Evolutionary conservation across 768 basidiomycete genomes (phyloP), one percentile per base, ranked within the genome.

Genomic region (Tephrocybe sp.): DNA sequence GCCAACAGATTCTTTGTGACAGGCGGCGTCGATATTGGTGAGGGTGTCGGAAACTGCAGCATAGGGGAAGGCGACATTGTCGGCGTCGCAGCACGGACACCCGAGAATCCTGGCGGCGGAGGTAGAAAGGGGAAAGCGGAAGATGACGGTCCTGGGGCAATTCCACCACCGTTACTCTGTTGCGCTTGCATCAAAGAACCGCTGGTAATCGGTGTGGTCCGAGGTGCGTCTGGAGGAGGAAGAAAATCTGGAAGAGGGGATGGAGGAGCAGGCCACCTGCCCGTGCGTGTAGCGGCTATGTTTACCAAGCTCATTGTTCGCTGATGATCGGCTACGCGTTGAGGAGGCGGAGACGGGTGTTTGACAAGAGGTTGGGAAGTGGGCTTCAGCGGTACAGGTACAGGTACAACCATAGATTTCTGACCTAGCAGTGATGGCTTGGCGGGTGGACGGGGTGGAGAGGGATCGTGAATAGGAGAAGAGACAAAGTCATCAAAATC

Each of bases 231-330:
- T 9, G 64, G 63, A 15, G 63, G 61, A 19, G 64, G 60, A n/a
- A 60, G 50, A 4, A 53, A 45, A 21, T 51, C 48, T 16, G 65
- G 71, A 13, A 64, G 47, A 3, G 62, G 65, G 21, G 60, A 59
- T 7, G 59, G 59, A 19, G 59, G 60, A 46, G 69, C 69, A 8
- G 74, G 72, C 76, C 76, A 79, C 22, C 65, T 66, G n/a, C 74
- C 74, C 2, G 69, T 64, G 12, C 72, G 71, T 3, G 80, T 66
- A 7, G 82, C 83, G 7, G 80, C 86, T 13, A 64, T 68, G 53
- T 82, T 76, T 56, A 89, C 62, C 21, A 88, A 69, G 52, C 72
- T 82, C 52, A 77, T 64, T 1, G 84, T 82, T 31, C 84, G 79
- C 49, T 75, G 71, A 54, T 83, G 83, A 47, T 78, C 76, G 11